Base-by-base conservation (phyloP, 345 rosid species). In the Trapa bicornis region DNA sequence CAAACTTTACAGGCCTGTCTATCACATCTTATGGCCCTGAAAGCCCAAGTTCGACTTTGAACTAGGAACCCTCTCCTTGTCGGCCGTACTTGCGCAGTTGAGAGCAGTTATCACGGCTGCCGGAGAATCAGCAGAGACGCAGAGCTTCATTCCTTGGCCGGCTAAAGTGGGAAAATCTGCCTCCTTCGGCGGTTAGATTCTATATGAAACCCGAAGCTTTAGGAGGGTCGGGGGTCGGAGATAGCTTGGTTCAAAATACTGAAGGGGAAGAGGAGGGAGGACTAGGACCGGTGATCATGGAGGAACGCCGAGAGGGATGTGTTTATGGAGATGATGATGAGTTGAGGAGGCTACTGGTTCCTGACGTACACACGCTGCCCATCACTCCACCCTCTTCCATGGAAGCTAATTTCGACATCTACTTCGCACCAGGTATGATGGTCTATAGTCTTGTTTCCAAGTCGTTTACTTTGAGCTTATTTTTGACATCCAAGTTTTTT, bases 341-440 rank as follows among this genome's bases (percentile, higher is more conserved):
- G 56, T 57, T 87, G 75, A 73, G 68, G 69, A 80, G 78, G 70
- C 82, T 91, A 11, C 80, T 87, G 61, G 76, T 87, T 32, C 86
- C 96, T 41, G 82, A 84, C 64, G 66, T 73, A 3, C 48, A 70
- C 58, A 78, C 80, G 47, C 96, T 91, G 72, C 96, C 96, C 0
- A 63, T 71, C 48, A 32, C 52, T 61, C 97, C 99, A 43, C 89
- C 86, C 36, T 80, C 99, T 22, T 84, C 96, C 47, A 84, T 87
- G 67, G 85, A 87, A 62, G 57, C 81, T 79, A 91, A 89, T 62
- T 91, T 86, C 76, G 82, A 77, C 70, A 75, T 88, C 60, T 91
- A 82, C 76, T 91, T 85, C 79, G 88, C 89, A 70, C 85, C 91
- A 80, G 96, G 98, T 85, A 67, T 42, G 29, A 67, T 42, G 29